A percentile compares a stretch with the other conserved stretches of the same genome.
These are phyloP conservation scores for Xylaria polymorpha DNA, from an alignment of 2,329 filamentous ascomycete genomes.

Conservation along the genomic window DNA sequence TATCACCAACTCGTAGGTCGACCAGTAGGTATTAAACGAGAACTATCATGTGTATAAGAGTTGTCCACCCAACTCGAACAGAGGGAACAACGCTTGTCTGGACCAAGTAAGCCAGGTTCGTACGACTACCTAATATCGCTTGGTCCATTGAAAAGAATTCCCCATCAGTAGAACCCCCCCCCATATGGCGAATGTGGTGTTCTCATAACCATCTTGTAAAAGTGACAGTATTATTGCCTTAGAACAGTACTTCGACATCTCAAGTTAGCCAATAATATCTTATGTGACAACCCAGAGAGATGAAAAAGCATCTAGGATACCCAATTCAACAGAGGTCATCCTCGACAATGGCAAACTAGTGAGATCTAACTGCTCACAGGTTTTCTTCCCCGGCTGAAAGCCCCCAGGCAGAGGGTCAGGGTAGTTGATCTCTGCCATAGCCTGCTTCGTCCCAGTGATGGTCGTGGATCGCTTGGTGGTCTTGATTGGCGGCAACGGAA, in stretches of 20 bases:
- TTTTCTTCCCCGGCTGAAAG: constrained; percentile 48
- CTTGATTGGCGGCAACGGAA: constrained; percentile 8
- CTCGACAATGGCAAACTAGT: neutral
- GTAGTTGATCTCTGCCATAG: constrained; percentile 43
- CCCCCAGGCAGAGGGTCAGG: constrained; percentile 45
- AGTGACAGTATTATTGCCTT: neutral
- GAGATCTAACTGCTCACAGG: constrained; percentile 22
- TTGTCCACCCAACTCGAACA: neutral
- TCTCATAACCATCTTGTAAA: neutral
- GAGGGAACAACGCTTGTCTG: neutral
- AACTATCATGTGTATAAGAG: neutral
- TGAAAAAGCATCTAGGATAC: neutral
- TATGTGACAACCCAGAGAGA: neutral
- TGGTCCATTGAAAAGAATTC: neutral
- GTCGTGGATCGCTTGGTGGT: constrained; percentile 23
- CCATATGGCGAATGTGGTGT: neutral
- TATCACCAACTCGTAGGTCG: neutral
- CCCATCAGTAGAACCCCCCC: neutral
- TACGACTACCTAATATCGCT: neutral
- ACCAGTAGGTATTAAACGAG: neutral
- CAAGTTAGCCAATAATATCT: constrained; percentile 14
- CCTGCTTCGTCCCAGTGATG: constrained; percentile 34
- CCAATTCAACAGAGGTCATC: neutral
- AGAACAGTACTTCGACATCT: constrained; percentile 29
- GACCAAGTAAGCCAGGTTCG: neutral